Evolutionary conservation across 768 basidiomycete genomes (phyloP).

Genomic region (Pluteus cervinus): DNA sequence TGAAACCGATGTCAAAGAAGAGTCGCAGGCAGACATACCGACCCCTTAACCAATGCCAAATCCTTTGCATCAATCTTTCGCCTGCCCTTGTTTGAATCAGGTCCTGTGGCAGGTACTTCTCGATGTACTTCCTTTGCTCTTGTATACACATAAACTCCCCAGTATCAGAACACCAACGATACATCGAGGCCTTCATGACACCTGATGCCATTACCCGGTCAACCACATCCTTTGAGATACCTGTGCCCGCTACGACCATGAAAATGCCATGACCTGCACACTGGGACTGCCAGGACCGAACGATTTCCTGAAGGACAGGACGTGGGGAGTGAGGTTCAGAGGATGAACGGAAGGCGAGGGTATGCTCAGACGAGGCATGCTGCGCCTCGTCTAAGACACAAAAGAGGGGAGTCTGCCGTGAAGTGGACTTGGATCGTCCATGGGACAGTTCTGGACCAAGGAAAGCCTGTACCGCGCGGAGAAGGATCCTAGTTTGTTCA

Average conservation of each 20-base stretch:
- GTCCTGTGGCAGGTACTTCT: conserved; percentile 28
- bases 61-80: conserved; percentile 26
- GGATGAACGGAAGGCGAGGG: conserved; percentile 30
- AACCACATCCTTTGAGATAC: conserved; percentile 38
- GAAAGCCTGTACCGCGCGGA: conserved; percentile 18
- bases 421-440: neutral
- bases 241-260: conserved; percentile 40
- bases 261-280: conserved; percentile 33
- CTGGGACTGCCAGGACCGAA: conserved; percentile 33
- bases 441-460: neutral
- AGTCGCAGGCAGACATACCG: conserved; percentile 20
- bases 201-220: conserved; percentile 39
- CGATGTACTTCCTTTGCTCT: conserved; percentile 28
- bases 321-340: conserved; percentile 24
- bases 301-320: conserved; percentile 36
- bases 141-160: conserved; percentile 32
- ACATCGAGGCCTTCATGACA: conserved; percentile 39
- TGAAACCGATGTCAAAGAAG: neutral
- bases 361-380: conserved; percentile 33
- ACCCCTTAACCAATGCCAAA: conserved; percentile 41
- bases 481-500: conserved; percentile 22
- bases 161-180: conserved; percentile 39
- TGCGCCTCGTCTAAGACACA: conserved; percentile 43
- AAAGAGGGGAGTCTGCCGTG: conserved; percentile 29
- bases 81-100: conserved; percentile 23